Evolutionary conservation across 2,329 filamentous ascomycete genomes (phyloP), one percentile per base, ranked within the genome.

Genomic region (Emmonsia crescens): DNA sequence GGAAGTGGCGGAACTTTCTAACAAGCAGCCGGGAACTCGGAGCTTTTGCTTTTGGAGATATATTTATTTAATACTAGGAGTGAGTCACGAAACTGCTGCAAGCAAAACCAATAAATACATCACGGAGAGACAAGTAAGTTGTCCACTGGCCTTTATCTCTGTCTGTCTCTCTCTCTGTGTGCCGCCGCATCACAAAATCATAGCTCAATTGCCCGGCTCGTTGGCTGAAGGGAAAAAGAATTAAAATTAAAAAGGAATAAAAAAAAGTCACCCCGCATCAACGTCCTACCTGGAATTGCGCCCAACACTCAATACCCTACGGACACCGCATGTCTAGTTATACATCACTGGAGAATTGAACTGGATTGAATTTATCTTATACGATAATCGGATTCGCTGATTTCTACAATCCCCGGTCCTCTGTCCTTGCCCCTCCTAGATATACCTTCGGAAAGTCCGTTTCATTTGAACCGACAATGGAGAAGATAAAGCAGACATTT

Each of bases 401-500:
- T n/a, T n/a, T n/a, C n/a, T n/a, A n/a, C n/a, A n/a, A n/a, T n/a
- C n/a, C n/a, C n/a, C n/a, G n/a, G n/a, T n/a, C n/a, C n/a, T n/a
- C n/a, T n/a, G n/a, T n/a, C n/a, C n/a, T n/a, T n/a, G n/a, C n/a
- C n/a, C n/a, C n/a, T n/a, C n/a, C n/a, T n/a, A n/a, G n/a, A n/a
- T n/a, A 46, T n/a, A 46, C 49, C 24, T 52, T 29, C 29, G 27
- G 24, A 49, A 49, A 49, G 21, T 8, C 24, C 14, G 46, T 49
- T 21, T 27, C 46, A 49, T 52, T 24, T 48, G 31, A 42, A 54
- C 14, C 24, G 27, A 16, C 66, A 52, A 80, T 81, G 79, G 82
- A 84, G 61, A 75, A 73, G 44, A 79, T 85, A 64, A 84, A 83
- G 70, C 69, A 76, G 62, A 80, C 80, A 3, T 85, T 85, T 69